Evolutionary conservation across 2,329 filamentous ascomycete genomes (phyloP).

Genomic region (Emergomyces orientalis): DNA sequence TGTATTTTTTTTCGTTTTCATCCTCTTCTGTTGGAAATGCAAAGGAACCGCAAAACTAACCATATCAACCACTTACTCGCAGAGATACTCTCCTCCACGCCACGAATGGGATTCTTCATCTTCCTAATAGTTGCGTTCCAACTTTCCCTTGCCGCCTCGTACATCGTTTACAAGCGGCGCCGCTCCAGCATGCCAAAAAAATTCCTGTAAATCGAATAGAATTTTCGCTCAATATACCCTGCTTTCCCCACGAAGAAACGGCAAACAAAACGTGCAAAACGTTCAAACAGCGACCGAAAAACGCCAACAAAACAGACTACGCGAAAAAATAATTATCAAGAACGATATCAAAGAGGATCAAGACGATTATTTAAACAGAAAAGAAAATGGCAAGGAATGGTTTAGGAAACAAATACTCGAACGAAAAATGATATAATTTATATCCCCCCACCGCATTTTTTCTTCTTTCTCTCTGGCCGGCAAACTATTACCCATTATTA

Average conservation of each 20-base stretch:
- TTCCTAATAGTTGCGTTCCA: slow-evolving; percentile 67
- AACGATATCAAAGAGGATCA: background rate
- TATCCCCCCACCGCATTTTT: background rate
- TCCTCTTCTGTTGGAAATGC: background rate
- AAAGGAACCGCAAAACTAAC: slow-evolving; percentile 40
- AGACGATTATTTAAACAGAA: background rate
- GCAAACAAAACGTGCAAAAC: background rate
- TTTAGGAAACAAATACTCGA: background rate
- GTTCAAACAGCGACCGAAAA: background rate
- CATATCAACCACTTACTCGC: slow-evolving; percentile 7
- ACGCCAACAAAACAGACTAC: background rate
- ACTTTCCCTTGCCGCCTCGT: slow-evolving; percentile 57
- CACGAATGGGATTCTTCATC: slow-evolving; percentile 54
- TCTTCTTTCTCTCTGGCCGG: background rate
- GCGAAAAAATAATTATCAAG: background rate
- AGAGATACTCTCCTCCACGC: slow-evolving; percentile 47
- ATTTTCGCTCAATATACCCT: background rate
- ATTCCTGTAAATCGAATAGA: slow-evolving; percentile 53
- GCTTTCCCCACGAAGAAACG: background rate
- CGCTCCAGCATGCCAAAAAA: slow-evolving; percentile 76
- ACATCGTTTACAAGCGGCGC: slow-evolving; percentile 70
- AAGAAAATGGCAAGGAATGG: background rate
- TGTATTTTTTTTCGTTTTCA: slow-evolving; percentile 15
- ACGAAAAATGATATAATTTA: background rate
- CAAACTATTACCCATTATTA: background rate